Conservation (phyloP, 164 flowering plant genomes). For the Magnolia kwangsiensis region DNA sequence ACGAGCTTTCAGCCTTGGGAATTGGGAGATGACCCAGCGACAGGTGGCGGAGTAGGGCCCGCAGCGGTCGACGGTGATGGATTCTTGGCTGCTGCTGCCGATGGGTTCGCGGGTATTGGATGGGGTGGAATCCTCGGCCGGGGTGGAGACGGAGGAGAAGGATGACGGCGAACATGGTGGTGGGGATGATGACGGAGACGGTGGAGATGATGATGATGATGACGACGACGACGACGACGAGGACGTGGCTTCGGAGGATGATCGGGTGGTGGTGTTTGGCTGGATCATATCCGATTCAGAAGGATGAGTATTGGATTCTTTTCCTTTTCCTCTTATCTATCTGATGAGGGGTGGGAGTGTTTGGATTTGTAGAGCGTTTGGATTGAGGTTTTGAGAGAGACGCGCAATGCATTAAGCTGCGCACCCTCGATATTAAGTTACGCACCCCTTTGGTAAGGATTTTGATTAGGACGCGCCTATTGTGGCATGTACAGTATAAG, state of each 20-base stretch:
- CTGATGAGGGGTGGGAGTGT: background rate
- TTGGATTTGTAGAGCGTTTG: background rate
- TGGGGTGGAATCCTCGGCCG: background rate
- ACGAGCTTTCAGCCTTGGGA: constrained; percentile 68
- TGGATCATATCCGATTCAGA: background rate
- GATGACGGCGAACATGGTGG: background rate
- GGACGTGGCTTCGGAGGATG: constrained; percentile 1
- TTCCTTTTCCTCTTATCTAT: background rate
- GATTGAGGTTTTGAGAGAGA: background rate
- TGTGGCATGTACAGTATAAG: background rate
- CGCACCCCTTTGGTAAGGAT: too few species aligned
- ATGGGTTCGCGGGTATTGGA: constrained; percentile 20
- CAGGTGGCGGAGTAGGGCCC: constrained; percentile 69
- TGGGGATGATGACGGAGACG: background rate
- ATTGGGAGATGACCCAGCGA: constrained; percentile 74
- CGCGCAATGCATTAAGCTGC: constrained; percentile 7
- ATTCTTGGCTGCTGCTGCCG: constrained; percentile 27
- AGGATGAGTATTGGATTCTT: background rate
- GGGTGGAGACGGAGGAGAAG: background rate
- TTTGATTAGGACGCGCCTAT: background rate
- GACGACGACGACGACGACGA: background rate
- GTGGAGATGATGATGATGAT: background rate
- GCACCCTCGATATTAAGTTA: background rate
- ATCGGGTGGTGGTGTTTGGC: background rate
- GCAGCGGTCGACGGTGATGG: constrained; percentile 57